Conservation (phyloP, 108 stramenopile species). For the Skeletonema costatum region DNA sequence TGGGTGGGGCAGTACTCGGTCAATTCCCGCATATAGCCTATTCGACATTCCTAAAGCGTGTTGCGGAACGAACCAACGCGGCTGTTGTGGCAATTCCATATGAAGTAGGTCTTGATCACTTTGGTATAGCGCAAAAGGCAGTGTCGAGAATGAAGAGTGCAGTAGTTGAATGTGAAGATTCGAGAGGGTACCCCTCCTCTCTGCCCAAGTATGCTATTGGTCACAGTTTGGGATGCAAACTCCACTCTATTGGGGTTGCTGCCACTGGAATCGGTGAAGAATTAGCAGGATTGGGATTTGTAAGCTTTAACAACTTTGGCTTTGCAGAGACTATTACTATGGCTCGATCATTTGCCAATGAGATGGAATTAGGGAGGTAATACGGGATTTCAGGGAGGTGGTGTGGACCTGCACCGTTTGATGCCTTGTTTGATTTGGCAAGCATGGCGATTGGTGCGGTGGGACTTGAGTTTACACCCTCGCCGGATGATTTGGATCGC, state of each 20-base stretch:
- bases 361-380: conserved; percentile 40
- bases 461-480: conserved; percentile 78
- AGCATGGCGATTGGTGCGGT: conserved; percentile 67
- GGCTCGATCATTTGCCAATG: conserved; percentile 68
- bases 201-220: conserved; percentile 66
- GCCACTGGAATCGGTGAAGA: conserved; percentile 69
- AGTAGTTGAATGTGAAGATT: conserved; percentile 62
- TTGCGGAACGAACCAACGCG: conserved; percentile 66
- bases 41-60: conserved; percentile 52
- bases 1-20: conserved; percentile 82
- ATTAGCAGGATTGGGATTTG: conserved; percentile 65
- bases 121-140: conserved; percentile 60
- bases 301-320: conserved; percentile 82
- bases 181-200: conserved; percentile 41
- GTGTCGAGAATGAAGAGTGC: conserved; percentile 66
- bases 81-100: conserved; percentile 79
- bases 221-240: conserved; percentile 76
- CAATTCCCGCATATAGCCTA: conserved; percentile 86
- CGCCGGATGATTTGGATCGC: conserved; percentile 59
- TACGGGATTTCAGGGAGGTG: neutral
- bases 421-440: conserved; percentile 70
- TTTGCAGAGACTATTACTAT: conserved; percentile 69
- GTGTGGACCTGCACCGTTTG: conserved; percentile 40
- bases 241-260: conserved; percentile 70
- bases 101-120: conserved; percentile 77